Percentiles rank a stretch among this genome's conserved stretches.
These are phyloP conservation scores for Phialemoniopsis sp. DNA, from an alignment of 2,329 filamentous ascomycete genomes.

Conservation along the genomic window DNA sequence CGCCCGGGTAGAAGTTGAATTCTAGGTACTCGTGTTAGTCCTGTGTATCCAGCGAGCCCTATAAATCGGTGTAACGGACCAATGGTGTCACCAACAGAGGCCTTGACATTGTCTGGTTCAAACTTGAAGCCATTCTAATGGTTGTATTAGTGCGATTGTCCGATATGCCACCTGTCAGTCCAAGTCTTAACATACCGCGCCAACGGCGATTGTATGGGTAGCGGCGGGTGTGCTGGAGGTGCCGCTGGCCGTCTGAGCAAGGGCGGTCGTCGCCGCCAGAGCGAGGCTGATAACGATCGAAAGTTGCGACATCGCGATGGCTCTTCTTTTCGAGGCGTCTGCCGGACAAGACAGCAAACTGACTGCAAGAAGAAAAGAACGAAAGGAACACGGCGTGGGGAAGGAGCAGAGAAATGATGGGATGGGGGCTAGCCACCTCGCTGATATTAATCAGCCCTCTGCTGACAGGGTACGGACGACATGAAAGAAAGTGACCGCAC, in stretches of 20 bases:
- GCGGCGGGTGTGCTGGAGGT: constrained; percentile 7
- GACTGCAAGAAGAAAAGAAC: too few relatives aligned
- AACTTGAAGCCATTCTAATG: constrained; percentile 26
- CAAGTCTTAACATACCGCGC: constrained; percentile 14
- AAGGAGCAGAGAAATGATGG: too few relatives aligned
- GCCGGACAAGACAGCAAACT: too few relatives aligned
- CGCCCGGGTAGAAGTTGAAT: constrained; percentile 59
- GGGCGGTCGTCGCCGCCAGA: constrained; percentile 2
- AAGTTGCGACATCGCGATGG: constrained; percentile 7
- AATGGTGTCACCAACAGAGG: constrained; percentile 42
- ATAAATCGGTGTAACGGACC: constrained; percentile 20
- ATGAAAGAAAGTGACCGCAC: too few relatives aligned
- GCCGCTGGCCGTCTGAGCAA: constrained; percentile 5
- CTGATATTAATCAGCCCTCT: too few relatives aligned
- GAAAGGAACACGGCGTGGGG: too few relatives aligned
- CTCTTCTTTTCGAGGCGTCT: too few relatives aligned
- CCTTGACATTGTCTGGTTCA: constrained; percentile 25
- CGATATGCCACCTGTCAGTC: too few relatives aligned
- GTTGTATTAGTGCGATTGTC: too few relatives aligned
- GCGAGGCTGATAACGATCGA: constrained; percentile 8
- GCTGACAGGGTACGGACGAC: too few relatives aligned
- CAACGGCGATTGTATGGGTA: constrained; percentile 21
- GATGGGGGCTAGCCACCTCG: too few relatives aligned
- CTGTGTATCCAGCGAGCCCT: not conserved
- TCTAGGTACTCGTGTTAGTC: constrained; percentile 21